Conservation (phyloP, 768 basidiomycete genomes). For the Boletus reticuloceps region DNA sequence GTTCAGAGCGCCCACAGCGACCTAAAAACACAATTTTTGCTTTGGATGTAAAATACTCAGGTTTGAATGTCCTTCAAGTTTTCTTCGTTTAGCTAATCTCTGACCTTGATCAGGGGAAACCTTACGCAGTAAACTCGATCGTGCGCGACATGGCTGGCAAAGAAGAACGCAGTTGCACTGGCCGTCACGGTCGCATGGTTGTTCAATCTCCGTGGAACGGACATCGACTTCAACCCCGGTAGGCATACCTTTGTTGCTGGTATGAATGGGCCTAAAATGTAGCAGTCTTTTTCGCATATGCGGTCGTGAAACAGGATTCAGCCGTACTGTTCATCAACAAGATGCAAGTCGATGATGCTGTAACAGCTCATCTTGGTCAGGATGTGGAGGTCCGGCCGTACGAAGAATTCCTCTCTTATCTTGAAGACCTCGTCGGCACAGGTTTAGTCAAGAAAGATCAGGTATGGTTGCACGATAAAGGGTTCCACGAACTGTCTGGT, state of each 20-base stretch:
- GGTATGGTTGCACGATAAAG: constrained; percentile 16
- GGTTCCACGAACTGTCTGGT: neutral
- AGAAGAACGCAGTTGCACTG: constrained; percentile 54
- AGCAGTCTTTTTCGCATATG: constrained; percentile 89
- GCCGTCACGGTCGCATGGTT: constrained; percentile 89
- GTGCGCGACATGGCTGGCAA: constrained; percentile 61
- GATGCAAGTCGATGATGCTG: constrained; percentile 41
- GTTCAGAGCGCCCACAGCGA: constrained; percentile 56
- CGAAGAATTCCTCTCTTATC: constrained; percentile 58
- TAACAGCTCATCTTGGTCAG: constrained; percentile 47
- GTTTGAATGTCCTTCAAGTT: constrained; percentile 29
- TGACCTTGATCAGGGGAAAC: constrained; percentile 46
- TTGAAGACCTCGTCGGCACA: constrained; percentile 47
- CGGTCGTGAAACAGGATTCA: constrained; percentile 60
- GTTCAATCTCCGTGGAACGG: constrained; percentile 88
- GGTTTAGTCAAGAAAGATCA: constrained; percentile 34
- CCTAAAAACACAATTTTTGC: constrained; percentile 67
- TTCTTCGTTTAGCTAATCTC: neutral
- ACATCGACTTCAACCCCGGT: constrained; percentile 88
- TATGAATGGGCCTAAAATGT: neutral
- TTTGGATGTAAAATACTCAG: constrained; percentile 74
- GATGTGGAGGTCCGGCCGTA: constrained; percentile 72
- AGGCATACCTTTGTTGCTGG: neutral
- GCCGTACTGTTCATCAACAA: constrained; percentile 70
- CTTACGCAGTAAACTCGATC: constrained; percentile 62